Conservation (phyloP, 106 monocot genomes). For the Dendrobium huoshanense region DNA sequence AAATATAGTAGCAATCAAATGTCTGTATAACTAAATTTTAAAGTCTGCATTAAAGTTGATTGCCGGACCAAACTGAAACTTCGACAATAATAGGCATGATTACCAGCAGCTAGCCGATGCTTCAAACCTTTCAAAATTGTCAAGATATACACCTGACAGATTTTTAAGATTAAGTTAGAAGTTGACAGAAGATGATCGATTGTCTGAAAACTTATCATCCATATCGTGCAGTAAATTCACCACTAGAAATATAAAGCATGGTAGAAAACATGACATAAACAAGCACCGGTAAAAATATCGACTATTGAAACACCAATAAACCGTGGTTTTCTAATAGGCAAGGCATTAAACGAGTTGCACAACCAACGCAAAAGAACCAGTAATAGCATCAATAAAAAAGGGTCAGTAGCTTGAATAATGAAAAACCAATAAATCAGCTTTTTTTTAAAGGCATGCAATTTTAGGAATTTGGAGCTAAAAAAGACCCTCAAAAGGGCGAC, state of each 20-base stretch:
- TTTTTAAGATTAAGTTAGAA: constrained; percentile 12
- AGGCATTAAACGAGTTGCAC: neutral
- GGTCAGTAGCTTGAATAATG: neutral
- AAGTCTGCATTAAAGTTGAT: no score
- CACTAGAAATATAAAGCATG: neutral
- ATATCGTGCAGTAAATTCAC: neutral
- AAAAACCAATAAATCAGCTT: neutral
- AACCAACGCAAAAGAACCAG: neutral
- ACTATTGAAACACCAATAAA: neutral
- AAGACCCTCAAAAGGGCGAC: no score
- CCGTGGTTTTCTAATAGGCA: neutral
- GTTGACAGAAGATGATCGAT: neutral
- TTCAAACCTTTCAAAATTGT: constrained; percentile 82
- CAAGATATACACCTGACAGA: constrained; percentile 69
- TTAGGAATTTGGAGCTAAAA: no score
- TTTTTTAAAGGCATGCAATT: no score
- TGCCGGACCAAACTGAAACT: no score
- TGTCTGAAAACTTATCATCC: neutral
- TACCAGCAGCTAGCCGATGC: constrained; percentile 95
- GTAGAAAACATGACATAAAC: neutral
- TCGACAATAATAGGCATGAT: neutral
- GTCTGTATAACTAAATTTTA: no score
- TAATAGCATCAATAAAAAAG: neutral
- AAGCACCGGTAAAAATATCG: neutral
- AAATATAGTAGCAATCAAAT: no score